Conservation (phyloP, 139 green algal genomes). For the Volvox africanus region DNA sequence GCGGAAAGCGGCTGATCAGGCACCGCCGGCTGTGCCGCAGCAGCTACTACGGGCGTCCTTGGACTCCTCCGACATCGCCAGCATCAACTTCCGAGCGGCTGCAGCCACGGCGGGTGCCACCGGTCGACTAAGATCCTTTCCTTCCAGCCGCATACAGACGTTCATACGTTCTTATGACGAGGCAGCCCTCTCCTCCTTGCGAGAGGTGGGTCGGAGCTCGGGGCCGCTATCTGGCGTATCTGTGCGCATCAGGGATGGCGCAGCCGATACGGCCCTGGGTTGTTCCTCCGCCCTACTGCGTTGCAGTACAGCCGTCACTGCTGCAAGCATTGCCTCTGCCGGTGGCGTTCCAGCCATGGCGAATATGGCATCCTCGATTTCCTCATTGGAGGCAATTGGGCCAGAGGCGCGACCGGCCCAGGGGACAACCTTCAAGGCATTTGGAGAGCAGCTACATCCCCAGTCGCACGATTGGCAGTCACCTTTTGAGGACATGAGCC, state of each 20-base stretch:
- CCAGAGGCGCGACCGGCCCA: not conserved
- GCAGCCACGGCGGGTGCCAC: not conserved
- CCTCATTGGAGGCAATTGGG: not conserved
- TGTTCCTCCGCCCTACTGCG: not conserved
- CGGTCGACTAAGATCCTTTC: not conserved
- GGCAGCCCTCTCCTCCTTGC: not conserved
- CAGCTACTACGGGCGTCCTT: not conserved
- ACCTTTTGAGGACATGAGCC: not conserved
- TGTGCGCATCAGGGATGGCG: not conserved
- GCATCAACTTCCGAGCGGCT: not conserved
- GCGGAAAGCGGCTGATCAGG: not conserved
- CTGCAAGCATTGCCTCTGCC: not conserved
- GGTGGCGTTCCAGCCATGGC: not conserved
- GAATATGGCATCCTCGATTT: not conserved
- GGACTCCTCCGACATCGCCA: not conserved
- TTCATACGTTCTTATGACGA: conserved; percentile 1
- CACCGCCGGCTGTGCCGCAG: not conserved
- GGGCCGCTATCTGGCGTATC: not conserved
- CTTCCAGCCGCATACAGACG: not conserved
- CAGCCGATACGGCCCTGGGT: not conserved
- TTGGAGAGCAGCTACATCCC: too few species aligned
- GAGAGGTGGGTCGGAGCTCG: not conserved
- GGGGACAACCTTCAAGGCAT: too few species aligned
- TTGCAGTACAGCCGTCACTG: not conserved
- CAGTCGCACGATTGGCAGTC: not conserved